phyloP scores from a whole-genome alignment of 1,284 basidiomycete species.

The Earliella scabrosa region DNA sequence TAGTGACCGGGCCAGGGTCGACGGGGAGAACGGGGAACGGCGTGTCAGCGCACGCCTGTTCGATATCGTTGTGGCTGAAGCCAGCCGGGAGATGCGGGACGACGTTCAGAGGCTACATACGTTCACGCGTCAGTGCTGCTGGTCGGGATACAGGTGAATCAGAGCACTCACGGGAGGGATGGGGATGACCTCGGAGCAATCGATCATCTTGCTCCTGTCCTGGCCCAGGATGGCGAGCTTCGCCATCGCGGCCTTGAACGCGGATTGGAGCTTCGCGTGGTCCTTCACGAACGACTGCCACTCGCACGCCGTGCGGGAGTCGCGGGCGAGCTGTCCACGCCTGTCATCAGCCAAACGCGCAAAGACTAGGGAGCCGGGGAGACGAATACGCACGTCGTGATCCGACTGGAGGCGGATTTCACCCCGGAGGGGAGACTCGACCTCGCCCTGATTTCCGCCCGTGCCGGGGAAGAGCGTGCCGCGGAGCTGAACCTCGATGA shows the following conservation, averaged over 20 bases:
- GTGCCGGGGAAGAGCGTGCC: slow-evolving; percentile 33
- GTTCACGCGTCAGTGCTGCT: slow-evolving; percentile 9
- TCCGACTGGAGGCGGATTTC: slow-evolving; percentile 39
- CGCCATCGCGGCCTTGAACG: slow-evolving; percentile 34
- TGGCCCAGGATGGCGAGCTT: slow-evolving; percentile 37
- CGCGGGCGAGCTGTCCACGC: slow-evolving; percentile 31
- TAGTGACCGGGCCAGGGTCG: slow-evolving; percentile 22
- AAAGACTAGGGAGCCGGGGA: too few species aligned
- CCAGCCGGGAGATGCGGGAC: slow-evolving; percentile 20
- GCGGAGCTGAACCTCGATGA: slow-evolving; percentile 31
- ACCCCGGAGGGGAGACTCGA: slow-evolving; percentile 31
- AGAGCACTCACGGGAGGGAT: slow-evolving; percentile 4
- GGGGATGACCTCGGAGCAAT: slow-evolving; percentile 30
- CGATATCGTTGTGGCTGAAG: slow-evolving; percentile 19
- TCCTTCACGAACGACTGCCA: slow-evolving; percentile 31
- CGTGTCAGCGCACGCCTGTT: slow-evolving; percentile 19
- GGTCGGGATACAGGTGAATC: too few species aligned
- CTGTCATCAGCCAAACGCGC: too few species aligned
- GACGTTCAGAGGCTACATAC: too few species aligned
- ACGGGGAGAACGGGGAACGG: slow-evolving; percentile 23
- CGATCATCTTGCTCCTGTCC: slow-evolving; percentile 25
- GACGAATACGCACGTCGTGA: too few species aligned
- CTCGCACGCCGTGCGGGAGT: too few species aligned
- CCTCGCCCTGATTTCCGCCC: slow-evolving; percentile 32
- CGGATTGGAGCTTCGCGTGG: slow-evolving; percentile 32